Conservation (phyloP, 768 basidiomycete species). For the Saitozyma sp. region DNA sequence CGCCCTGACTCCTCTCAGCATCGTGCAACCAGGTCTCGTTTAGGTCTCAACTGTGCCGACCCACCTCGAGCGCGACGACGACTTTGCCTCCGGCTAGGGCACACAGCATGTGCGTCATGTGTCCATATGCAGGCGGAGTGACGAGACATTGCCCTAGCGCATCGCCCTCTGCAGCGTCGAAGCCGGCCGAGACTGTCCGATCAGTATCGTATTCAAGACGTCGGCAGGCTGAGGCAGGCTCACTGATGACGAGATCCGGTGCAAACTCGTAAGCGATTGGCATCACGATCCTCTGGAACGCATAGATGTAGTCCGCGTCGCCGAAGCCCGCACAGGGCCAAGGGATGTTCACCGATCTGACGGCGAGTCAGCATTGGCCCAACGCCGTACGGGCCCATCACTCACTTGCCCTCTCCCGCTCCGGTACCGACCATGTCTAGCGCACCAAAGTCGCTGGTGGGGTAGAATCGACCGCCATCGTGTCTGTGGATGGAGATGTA, state of each 20-base stretch:
- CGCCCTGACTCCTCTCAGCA: slow-evolving; percentile 65
- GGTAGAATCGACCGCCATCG: slow-evolving; percentile 88
- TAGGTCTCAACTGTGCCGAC: slow-evolving; percentile 10
- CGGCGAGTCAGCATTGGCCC: slow-evolving; percentile 46
- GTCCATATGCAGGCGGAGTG: slow-evolving; percentile 87
- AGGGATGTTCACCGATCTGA: slow-evolving; percentile 82
- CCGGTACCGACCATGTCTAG: slow-evolving; percentile 84
- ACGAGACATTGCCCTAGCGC: slow-evolving; percentile 88
- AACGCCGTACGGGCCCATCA: slow-evolving; percentile 50
- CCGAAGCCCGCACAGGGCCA: slow-evolving; percentile 87
- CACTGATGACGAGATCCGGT: slow-evolving; percentile 93
- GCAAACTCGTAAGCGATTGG: slow-evolving; percentile 96
- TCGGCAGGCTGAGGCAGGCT: slow-evolving; percentile 43
- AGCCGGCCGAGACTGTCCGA: slow-evolving; percentile 85
- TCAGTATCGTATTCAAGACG: slow-evolving; percentile 8
- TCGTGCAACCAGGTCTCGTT: too few relatives aligned
- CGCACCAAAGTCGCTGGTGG: slow-evolving; percentile 84
- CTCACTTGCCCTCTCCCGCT: slow-evolving; percentile 73
- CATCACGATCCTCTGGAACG: slow-evolving; percentile 93
- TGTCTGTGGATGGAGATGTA: slow-evolving; percentile 96
- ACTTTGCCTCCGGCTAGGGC: slow-evolving; percentile 83
- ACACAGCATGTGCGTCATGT: slow-evolving; percentile 97
- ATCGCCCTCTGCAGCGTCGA: slow-evolving; percentile 93
- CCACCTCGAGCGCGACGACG: slow-evolving; percentile 90
- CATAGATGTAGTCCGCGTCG: slow-evolving; percentile 94